Conservation (phyloP, 2,329 filamentous ascomycete genomes). For the Colletotrichum tamarilloi region DNA sequence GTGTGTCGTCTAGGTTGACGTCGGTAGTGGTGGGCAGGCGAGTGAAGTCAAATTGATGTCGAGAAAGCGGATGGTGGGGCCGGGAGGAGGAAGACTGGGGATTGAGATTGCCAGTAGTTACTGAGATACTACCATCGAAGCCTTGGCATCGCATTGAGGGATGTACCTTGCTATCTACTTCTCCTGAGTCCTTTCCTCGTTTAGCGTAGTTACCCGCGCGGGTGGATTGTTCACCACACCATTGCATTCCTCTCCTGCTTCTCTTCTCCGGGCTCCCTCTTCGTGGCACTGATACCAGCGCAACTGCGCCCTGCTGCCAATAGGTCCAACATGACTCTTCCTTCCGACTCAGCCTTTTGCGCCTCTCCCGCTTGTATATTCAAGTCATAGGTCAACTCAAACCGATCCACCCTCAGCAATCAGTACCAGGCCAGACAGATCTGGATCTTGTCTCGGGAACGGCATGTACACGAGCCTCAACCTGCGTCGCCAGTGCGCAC, state of each 20-base stretch:
- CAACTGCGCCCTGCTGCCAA: background rate
- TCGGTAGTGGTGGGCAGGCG: background rate
- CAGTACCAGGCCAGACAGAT: background rate
- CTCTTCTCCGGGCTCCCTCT: background rate
- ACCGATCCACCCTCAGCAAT: background rate
- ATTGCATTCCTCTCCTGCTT: conserved; percentile 1
- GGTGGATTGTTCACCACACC: conserved; percentile 15
- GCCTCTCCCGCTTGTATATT: conserved; percentile 8
- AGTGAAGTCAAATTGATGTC: conserved; percentile 16
- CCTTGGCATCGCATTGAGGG: rapidly evolving
- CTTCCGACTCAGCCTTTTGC: background rate
- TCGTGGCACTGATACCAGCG: background rate
- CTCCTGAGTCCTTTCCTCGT: background rate
- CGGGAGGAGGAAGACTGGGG: background rate
- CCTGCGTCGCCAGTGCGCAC: conserved; percentile 6
- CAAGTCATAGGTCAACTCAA: conserved; percentile 9
- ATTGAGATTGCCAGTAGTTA: background rate
- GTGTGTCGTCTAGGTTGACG: background rate
- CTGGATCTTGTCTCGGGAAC: conserved; percentile 28
- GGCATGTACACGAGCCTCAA: conserved; percentile 27
- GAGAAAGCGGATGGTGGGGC: background rate
- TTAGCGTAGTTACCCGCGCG: conserved; percentile 19
- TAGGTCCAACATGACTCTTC: conserved; percentile 5
- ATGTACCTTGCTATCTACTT: background rate
- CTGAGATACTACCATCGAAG: background rate